phyloP scores from a whole-genome alignment of 176 grass and related monocot genomes.

The Rhynchospora breviuscula region DNA sequence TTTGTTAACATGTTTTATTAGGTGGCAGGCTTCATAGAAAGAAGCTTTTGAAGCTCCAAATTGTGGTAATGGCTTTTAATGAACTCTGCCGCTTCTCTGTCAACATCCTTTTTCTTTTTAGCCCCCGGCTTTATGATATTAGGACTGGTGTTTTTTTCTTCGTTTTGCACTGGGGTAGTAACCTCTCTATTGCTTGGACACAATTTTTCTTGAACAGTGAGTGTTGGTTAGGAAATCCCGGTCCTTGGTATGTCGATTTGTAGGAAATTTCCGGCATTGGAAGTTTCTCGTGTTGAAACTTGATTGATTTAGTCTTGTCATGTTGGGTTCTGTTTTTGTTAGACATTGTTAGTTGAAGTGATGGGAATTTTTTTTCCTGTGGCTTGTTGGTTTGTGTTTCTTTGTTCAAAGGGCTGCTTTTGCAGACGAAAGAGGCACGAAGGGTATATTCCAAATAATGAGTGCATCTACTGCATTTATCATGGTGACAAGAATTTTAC shows the following conservation, averaged over 20 bases:
- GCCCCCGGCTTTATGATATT: neutral
- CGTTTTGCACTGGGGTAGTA: neutral
- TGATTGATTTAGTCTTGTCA: neutral
- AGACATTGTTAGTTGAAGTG: neutral
- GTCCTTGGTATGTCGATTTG: neutral
- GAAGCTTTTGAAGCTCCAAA: conserved; percentile 57
- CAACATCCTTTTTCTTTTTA: conserved; percentile 33
- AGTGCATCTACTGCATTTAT: neutral
- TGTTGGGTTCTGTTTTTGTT: neutral
- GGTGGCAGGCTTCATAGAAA: conserved; percentile 36
- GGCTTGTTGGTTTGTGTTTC: neutral
- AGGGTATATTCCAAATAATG: neutral
- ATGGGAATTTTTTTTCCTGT: neutral
- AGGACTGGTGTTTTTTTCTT: neutral
- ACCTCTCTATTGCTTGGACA: neutral
- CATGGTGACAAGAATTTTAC: conserved; percentile 1
- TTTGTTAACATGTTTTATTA: conserved; percentile 19
- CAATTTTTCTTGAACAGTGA: neutral
- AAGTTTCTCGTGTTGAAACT: conserved; percentile 8
- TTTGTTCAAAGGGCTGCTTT: neutral
- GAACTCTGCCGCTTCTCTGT: conserved; percentile 40
- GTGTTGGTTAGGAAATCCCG: neutral
- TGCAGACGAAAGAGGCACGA: neutral
- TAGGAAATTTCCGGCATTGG: neutral
- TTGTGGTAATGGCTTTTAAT: conserved; percentile 40